Evolutionary conservation across 371 early-diverging fungal genomes (phyloP), one percentile per base, ranked within the genome.

Genomic region (Mortierella sp.): DNA sequence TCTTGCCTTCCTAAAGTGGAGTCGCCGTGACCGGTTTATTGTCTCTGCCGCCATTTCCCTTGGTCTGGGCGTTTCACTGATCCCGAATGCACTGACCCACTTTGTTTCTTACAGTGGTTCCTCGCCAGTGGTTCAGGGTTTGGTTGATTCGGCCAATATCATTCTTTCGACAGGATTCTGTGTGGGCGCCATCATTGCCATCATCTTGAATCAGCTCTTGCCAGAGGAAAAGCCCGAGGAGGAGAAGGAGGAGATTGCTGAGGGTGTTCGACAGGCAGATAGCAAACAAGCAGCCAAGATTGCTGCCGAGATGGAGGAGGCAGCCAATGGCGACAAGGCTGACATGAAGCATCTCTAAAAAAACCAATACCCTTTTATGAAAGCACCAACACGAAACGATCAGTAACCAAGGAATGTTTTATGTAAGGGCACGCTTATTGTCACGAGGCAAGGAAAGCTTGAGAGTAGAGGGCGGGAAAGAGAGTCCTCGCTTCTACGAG

Each of bases 21-120:
- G 87, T 12, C 83, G 90, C 52, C 90, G 90, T 23, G 88, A 89
- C 60, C 85, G 90, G 15, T 87, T 90, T 64, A 89, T 90, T 69
- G 85, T 85, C 14, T 85, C 87, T 7, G 69, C 69, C 3, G 68
- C 74, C 65, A 74, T 74, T 30, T 74, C 74, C 2, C 69, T 90
- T 44, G 90, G 89, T 4, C 69, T 90, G 30, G 90, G 90, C 52
- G 87, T 87, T 9, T 84, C 83, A 7, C 64, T 90, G 14, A 83
- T 86, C 12, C 87, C 88, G 23, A 77, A 76, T 26, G 90, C 90
- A 81, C 82, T 88, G 60, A 83, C 83, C 0, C 82, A 90, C 62
- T 85, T 90, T 16, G 76, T 90, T 51, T 84, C 81, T 15, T 88
- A 88, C 71, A 61, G 58, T 6, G 90, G 90, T 19, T 60, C 74